phyloP scores from a whole-genome alignment of 345 rosid species.

The Raphanus raphanistrum region DNA sequence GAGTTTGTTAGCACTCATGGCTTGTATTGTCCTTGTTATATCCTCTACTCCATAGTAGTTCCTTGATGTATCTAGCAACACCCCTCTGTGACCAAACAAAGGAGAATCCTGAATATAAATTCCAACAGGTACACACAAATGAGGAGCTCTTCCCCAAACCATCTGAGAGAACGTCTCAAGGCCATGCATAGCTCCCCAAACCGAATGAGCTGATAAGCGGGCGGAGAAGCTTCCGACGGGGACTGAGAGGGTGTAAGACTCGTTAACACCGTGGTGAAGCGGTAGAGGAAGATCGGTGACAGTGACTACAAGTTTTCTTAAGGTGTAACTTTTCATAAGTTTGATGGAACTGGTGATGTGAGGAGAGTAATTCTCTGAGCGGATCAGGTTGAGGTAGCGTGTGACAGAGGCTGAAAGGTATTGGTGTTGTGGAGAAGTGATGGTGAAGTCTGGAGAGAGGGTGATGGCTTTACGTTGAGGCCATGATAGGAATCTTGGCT shows the following conservation, averaged over 20 bases:
- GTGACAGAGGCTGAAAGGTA: slow-evolving; percentile 54
- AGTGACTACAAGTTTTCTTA: slow-evolving; percentile 46
- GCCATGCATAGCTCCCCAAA: slow-evolving; percentile 89
- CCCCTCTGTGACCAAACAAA: slow-evolving; percentile 66
- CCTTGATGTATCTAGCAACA: slow-evolving; percentile 78
- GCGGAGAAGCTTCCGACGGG: slow-evolving; percentile 43
- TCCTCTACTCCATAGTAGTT: slow-evolving; percentile 71
- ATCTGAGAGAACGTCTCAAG: slow-evolving; percentile 87
- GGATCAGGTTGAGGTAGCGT: slow-evolving; percentile 50
- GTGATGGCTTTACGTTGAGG: slow-evolving; percentile 45
- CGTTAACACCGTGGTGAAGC: slow-evolving; percentile 67
- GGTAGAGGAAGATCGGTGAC: slow-evolving; percentile 51
- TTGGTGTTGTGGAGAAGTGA: slow-evolving; percentile 48
- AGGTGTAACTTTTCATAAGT: slow-evolving; percentile 42
- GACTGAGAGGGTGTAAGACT: slow-evolving; percentile 63
- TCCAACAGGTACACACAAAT: slow-evolving; percentile 45
- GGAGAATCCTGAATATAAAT: slow-evolving; percentile 59
- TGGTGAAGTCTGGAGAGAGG: slow-evolving; percentile 56
- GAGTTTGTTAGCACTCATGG: slow-evolving; percentile 78
- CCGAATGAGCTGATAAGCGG: slow-evolving; percentile 50
- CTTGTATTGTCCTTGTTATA: slow-evolving; percentile 59
- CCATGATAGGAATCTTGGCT: slow-evolving; percentile 66
- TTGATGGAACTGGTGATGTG: slow-evolving; percentile 42
- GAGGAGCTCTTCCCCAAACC: slow-evolving; percentile 61
- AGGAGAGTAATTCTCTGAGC: slow-evolving; percentile 55